Percentiles rank a stretch among this genome's conserved stretches.
These are phyloP conservation scores for Naganishia friedmannii DNA, from an alignment of 768 basidiomycete species.

Conservation along the genomic window DNA sequence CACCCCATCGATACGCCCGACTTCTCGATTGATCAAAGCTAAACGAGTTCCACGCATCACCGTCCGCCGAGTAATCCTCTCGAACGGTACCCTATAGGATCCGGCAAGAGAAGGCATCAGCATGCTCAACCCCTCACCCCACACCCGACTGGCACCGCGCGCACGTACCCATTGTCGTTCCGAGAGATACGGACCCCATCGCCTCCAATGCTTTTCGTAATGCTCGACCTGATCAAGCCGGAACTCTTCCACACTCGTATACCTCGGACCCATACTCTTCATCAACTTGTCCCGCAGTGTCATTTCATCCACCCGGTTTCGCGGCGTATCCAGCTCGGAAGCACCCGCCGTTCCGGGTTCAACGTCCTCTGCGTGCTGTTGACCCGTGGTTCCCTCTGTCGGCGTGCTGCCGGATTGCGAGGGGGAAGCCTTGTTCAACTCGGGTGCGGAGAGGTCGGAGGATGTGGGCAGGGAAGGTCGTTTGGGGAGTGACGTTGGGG, in stretches of 20 bases:
- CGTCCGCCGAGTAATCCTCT: slow-evolving; percentile 95
- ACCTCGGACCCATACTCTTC: slow-evolving; percentile 65
- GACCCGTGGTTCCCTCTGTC: slow-evolving; percentile 35
- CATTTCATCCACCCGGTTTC: slow-evolving; percentile 35
- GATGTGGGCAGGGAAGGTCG: slow-evolving; percentile 38
- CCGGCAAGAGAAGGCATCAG: slow-evolving; percentile 19
- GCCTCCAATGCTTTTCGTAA: slow-evolving; percentile 88
- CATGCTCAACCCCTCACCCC: neutral
- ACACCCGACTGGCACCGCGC: neutral
- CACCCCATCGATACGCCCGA: slow-evolving; percentile 96
- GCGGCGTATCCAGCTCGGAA: slow-evolving; percentile 47
- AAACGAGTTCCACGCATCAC: slow-evolving; percentile 65
- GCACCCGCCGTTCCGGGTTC: slow-evolving; percentile 33
- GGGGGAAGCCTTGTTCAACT: slow-evolving; percentile 13
- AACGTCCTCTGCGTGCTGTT: slow-evolving; percentile 30
- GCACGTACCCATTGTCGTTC: slow-evolving; percentile 96
- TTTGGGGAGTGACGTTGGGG: slow-evolving; percentile 41
- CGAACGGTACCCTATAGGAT: slow-evolving; percentile 81
- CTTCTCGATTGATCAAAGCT: slow-evolving; percentile 49
- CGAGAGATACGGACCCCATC: slow-evolving; percentile 96
- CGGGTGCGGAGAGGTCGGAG: slow-evolving; percentile 4
- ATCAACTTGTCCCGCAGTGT: slow-evolving; percentile 62
- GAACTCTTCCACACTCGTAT: slow-evolving; percentile 76
- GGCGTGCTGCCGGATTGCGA: slow-evolving; percentile 10
- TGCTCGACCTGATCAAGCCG: slow-evolving; percentile 78